Base-by-base conservation (phyloP, 352 stramenopile genomes). In the Globisporangium middletonii region DNA sequence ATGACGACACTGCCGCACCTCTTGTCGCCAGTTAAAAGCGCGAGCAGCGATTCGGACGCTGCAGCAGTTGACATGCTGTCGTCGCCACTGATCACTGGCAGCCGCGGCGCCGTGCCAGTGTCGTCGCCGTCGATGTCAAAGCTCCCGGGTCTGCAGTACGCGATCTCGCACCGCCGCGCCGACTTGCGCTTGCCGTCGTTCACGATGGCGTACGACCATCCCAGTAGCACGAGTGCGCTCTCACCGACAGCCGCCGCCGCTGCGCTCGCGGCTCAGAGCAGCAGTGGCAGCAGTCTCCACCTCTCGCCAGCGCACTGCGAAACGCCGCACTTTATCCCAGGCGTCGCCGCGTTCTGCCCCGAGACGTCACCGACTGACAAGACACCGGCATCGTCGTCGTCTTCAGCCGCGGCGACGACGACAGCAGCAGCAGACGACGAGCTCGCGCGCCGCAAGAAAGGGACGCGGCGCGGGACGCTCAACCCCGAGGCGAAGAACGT, bases 401-500 rank as follows among this genome's bases (percentile, higher is more conserved):
- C 37, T 26, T 41, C 30, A 6, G 7, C 4, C 11, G 4, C 45
- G 1, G 7, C 23, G 5, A 7, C 11, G 9, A 33, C 46, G 28
- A 30, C 23, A 19, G 4, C 44, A 49, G n/a, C 43, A 27, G 15
- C 18, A 50, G 19, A n/a, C 46, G 55, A 57, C 35, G 28, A 43
- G 42, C 23, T 54, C 26, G 68, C 77, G 62, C 74, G 77, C n/a
- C 64, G 65, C 45, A 94, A 94, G 68, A 92, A 91, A 53, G 84
- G 84, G 9, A 92, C 85, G 33, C 83, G 85, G 2, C 73, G 85
- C 41, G 85, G 85, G 37, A 94, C 83, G 18, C 71, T 94, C 28
- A 88, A 93, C 58, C 75, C 82, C 1, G 83, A 92, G 35, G 85
- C 85, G 35, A 94, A 94, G 73, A 92, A 80, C 60, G 80, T 94